Evolutionary conservation across 2,329 filamentous ascomycete species (phyloP).

Genomic region (Cryphonectria japonica): DNA sequence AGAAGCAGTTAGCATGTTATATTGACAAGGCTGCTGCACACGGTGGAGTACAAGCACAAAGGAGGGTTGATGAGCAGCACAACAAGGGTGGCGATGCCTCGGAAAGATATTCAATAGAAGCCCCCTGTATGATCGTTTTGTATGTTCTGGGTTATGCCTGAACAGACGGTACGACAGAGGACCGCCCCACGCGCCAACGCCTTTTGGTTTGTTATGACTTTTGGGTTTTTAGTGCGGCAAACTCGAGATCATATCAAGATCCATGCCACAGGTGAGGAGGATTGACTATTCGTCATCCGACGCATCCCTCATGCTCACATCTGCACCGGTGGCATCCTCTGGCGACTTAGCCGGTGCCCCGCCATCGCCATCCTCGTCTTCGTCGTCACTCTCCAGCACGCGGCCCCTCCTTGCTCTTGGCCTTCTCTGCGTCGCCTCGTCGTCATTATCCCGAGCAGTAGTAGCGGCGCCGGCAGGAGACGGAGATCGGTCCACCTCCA

Average conservation of each 20-base stretch:
- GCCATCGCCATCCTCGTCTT: constrained; percentile 49
- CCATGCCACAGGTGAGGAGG: background rate
- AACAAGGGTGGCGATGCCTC: background rate
- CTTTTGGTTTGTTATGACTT: background rate
- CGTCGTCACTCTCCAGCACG: constrained; percentile 58
- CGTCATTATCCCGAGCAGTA: constrained; percentile 45
- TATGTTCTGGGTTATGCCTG: background rate
- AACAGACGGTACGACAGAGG: background rate
- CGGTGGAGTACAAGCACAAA: background rate
- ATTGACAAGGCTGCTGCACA: background rate
- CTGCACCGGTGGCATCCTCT: constrained; percentile 30
- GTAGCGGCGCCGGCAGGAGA: constrained; percentile 28
- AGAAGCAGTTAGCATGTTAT: background rate
- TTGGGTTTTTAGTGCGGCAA: background rate
- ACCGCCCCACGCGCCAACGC: background rate
- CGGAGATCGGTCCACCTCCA: constrained; percentile 55
- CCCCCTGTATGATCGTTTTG: background rate
- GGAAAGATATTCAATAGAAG: background rate
- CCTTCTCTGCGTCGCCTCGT: constrained; percentile 46
- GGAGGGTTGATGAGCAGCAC: background rate
- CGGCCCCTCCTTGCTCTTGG: constrained; percentile 53
- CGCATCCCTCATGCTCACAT: constrained; percentile 41
- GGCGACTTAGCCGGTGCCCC: constrained; percentile 29
- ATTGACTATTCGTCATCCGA: constrained; percentile 37
- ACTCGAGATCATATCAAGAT: background rate